Base-by-base conservation (phyloP, 2,329 filamentous ascomycete species). In the Exutisphaerella laricina region DNA sequence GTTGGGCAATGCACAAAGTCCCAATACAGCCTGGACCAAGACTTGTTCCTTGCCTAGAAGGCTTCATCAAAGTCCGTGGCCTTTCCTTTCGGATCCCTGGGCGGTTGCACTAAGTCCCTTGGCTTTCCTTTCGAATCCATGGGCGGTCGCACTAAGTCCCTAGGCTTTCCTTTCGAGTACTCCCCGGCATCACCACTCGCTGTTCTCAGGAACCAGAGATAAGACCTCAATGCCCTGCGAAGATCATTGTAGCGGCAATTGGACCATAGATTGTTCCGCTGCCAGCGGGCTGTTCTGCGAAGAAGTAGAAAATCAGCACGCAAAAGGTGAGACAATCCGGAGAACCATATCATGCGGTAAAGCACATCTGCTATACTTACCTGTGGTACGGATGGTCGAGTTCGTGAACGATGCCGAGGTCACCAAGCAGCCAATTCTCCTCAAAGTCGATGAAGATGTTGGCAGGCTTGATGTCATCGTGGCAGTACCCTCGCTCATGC, bases 401-500 rank as follows among this genome's bases (percentile, higher is more conserved):
- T 4, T 64, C 45, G 10, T 63, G 56, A 5, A 64, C 48, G 17
- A 64, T 66, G 2, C 65, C 63, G 5, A 66, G 51, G 36, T 66
- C 64, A 22, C 59, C 64, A 1, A 65, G 45, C 5, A 63, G 39
- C 61, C 60, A 66, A 17, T 56, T 41, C 3, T 43, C 36, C 4
- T 46, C 23, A 7, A 52, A 46, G 34, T 48, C 28, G 5, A 62
- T 41, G 22, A 64, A 63, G 23, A 67, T 54, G 30, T 66, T 66
- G 37, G 49, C 48, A 0, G 58, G 57, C 43, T 66, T 66, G 32
- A 66, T 46, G 30, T 67, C 64, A 48, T 67, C 60, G 41, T 67
- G 64, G 46, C 64, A 66, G 29, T 57, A 60, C 10, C 61, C 60
- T 9, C 46, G 46, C 5, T 21, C 21, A 37, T 67, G 64, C 3